phyloP scores from a whole-genome alignment of 2,329 filamentous ascomycete genomes.

The Colletotrichum orbiculare region DNA sequence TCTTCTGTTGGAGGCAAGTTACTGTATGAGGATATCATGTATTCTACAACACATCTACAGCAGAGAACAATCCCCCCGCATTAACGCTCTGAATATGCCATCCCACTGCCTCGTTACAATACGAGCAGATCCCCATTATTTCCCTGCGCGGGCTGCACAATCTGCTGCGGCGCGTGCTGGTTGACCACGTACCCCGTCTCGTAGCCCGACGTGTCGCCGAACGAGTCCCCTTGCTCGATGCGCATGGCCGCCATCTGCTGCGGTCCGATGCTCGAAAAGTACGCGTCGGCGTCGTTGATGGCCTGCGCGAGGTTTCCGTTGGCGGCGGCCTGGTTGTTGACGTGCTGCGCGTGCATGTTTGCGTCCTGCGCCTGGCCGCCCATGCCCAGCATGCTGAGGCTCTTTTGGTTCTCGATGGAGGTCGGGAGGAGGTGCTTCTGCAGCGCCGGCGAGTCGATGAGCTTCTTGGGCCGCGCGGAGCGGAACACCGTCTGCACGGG shows the following conservation, averaged over 20 bases:
- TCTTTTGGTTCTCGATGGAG: slow-evolving; percentile 67
- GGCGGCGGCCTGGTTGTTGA: slow-evolving; percentile 32
- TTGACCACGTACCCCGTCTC: slow-evolving; percentile 78
- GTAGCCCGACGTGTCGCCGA: slow-evolving; percentile 67
- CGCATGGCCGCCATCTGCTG: slow-evolving; percentile 80
- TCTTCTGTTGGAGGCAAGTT: background rate
- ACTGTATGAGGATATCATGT: slow-evolving; percentile 25
- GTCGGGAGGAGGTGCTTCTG: slow-evolving; percentile 77
- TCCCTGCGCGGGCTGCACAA: slow-evolving; percentile 76
- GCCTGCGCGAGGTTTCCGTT: slow-evolving; percentile 72
- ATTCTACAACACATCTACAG: slow-evolving; percentile 17
- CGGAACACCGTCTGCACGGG: slow-evolving; percentile 98
- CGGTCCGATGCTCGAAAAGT: slow-evolving; percentile 83
- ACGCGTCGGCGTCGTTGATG: slow-evolving; percentile 86
- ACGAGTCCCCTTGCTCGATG: slow-evolving; percentile 73
- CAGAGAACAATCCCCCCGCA: background rate
- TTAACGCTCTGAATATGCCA: background rate
- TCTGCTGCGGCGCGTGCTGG: slow-evolving; percentile 81
- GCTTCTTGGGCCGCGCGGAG: slow-evolving; percentile 80
- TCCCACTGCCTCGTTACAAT: slow-evolving; percentile 56
- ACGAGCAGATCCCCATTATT: slow-evolving; percentile 79
- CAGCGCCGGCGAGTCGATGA: slow-evolving; percentile 86
- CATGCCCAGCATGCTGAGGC: slow-evolving; percentile 67
- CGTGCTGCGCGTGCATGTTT: slow-evolving; percentile 53
- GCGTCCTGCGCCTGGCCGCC: slow-evolving; percentile 64